Percentiles rank a stretch among this genome's conserved stretches.
These are phyloP conservation scores for Ceratobasidium sp. DNA, from an alignment of 1,284 basidiomycete genomes.

Conservation along the genomic window DNA sequence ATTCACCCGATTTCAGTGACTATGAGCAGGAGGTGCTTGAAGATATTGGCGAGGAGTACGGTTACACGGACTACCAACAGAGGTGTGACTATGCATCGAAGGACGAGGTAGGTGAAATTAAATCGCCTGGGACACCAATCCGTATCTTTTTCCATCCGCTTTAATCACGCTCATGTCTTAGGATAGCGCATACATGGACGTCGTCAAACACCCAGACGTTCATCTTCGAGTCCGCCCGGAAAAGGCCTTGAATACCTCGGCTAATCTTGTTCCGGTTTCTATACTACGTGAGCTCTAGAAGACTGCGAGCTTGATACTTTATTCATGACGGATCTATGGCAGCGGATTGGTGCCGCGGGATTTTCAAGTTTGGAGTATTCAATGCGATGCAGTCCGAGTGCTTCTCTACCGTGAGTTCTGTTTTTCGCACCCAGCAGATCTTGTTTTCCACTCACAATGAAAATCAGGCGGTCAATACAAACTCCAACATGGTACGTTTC, in stretches of 20 bases:
- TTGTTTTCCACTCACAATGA: neutral
- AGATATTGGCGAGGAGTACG: neutral
- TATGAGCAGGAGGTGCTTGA: neutral
- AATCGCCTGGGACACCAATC: too few relatives aligned
- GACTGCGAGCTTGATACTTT: too few relatives aligned
- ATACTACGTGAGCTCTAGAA: slow-evolving; percentile 24
- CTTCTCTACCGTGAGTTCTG: slow-evolving; percentile 68
- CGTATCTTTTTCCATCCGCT: too few relatives aligned
- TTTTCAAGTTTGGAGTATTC: slow-evolving; percentile 89
- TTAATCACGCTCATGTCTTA: neutral
- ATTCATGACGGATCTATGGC: slow-evolving; percentile 9
- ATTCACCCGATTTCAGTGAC: neutral
- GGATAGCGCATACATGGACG: slow-evolving; percentile 16
- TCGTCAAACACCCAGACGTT: neutral
- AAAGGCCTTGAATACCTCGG: neutral
- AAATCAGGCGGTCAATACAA: slow-evolving; percentile 66
- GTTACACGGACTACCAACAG: neutral
- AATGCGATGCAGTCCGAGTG: slow-evolving; percentile 89
- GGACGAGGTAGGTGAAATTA: too few relatives aligned
- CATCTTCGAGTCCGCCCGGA: neutral
- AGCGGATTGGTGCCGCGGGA: slow-evolving; percentile 81
- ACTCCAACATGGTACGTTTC: slow-evolving; percentile 74
- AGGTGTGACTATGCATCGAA: too few relatives aligned
- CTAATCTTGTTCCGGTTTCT: slow-evolving; percentile 40
- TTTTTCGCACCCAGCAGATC: neutral